phyloP scores from a whole-genome alignment of 2,329 filamentous ascomycete genomes.

The Calonectria honghensis region DNA sequence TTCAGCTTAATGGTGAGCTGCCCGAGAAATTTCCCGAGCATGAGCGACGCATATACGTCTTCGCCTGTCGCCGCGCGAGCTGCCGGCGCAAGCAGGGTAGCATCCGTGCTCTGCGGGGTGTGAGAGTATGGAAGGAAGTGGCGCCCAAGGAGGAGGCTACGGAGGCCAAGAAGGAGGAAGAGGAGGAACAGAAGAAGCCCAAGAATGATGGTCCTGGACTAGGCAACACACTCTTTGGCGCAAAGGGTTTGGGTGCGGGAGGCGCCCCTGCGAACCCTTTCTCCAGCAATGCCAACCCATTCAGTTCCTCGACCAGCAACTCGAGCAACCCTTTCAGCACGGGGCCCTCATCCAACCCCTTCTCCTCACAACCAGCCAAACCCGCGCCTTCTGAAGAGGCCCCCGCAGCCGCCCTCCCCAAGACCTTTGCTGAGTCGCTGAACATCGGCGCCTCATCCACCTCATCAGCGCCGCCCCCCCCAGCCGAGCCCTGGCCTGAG shows the following conservation, averaged over 20 bases:
- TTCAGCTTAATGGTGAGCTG: constrained; percentile 94
- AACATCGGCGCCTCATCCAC: constrained; percentile 77
- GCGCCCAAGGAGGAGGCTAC: constrained; percentile 52
- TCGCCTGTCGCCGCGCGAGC: constrained; percentile 84
- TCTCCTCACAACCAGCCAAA: constrained; percentile 59
- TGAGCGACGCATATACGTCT: constrained; percentile 91
- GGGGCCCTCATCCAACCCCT: constrained; percentile 54
- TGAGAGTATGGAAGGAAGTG: constrained; percentile 72
- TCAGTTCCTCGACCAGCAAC: constrained; percentile 59
- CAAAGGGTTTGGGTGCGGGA: constrained; percentile 67
- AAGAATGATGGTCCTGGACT: constrained; percentile 66
- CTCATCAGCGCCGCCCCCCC: constrained; percentile 48
- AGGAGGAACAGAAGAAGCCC: constrained; percentile 59
- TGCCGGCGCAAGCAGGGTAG: constrained; percentile 90
- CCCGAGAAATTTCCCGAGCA: constrained; percentile 91
- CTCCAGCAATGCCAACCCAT: constrained; percentile 71
- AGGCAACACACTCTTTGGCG: constrained; percentile 83
- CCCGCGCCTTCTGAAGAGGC: constrained; percentile 56
- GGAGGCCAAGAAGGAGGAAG: constrained; percentile 56
- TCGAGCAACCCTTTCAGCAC: constrained; percentile 58
- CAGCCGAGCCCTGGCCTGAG: constrained; percentile 85
- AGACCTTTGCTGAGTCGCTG: constrained; percentile 84
- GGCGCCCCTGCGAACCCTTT: constrained; percentile 75
- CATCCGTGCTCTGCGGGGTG: constrained; percentile 83
- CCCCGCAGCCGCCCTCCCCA: constrained; percentile 65